Base-by-base conservation (phyloP, 345 rosid species). In the Eutrema yunnanense region DNA sequence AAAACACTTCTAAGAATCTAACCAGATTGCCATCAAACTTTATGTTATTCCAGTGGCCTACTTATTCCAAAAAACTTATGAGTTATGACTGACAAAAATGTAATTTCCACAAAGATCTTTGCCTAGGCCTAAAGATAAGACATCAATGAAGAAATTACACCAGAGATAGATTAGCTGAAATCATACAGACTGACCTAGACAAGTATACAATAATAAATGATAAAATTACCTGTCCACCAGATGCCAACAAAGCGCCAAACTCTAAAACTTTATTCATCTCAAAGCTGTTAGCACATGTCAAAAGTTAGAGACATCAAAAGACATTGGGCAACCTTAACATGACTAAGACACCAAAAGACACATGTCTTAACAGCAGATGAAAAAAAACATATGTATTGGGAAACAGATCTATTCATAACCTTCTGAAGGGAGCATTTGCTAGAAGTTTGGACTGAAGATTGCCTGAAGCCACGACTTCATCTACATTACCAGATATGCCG, bases 241-340 rank as follows among this genome's bases (percentile, higher is more conserved):
- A 95, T 54, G 98, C 99, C 86, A 95, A 71, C 65, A 95, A 76
- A 66, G 96, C 94, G 72, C 99, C 99, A 80, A 92, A 95, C 81
- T 95, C 99, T 81, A 95, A 79, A 72, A 95, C 99, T 80, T 92
- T 95, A 77, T 78, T 87, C 68, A 95, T 87, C 73, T 88, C 93
- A 82, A 92, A 95, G 80, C 99, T 95, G 96, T 80, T 69, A 77
- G 61, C 44, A 77, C 30, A 71, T 49, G 68, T 50, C 62, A 77
- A 65, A 77, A 65, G 62, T 77, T 71, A 71, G 80, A 77, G 80
- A 65, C 54, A 62, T 61, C 19, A 29, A 30, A 62, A 53, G 52
- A 67, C 38, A 69, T 41, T 34, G 27, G 48, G 58, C 38, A 19
- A 42, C 58, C 54, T 22, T 44, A 52, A 60, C 65, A 65, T 60